phyloP scores from a whole-genome alignment of 805 yeast species.

The Metschnikowia anglica region DNA sequence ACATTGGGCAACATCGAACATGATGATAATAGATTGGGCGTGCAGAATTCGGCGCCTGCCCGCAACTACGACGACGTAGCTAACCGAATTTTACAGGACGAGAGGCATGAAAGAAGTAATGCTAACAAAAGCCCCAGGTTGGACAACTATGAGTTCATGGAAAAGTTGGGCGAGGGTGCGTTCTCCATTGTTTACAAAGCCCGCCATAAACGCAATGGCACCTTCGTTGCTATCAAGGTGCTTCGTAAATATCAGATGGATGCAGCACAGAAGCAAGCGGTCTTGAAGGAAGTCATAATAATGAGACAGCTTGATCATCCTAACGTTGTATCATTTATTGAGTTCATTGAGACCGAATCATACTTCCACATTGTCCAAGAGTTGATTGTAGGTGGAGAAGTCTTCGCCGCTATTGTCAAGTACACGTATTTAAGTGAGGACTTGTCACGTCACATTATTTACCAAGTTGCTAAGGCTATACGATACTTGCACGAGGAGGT shows the following conservation, averaged over 20 bases:
- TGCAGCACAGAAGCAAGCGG: conserved; percentile 51
- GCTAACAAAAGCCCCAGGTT: conserved; percentile 15
- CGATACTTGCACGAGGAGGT: conserved; percentile 61
- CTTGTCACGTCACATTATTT: conserved; percentile 67
- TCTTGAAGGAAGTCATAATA: conserved; percentile 69
- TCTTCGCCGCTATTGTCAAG: conserved; percentile 75
- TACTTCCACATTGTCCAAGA: conserved; percentile 68
- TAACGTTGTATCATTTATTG: conserved; percentile 57
- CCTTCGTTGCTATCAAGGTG: conserved; percentile 68
- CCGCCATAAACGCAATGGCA: conserved; percentile 43
- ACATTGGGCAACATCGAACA: conserved; percentile 4
- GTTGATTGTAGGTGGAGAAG: conserved; percentile 74
- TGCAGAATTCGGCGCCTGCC: neutral
- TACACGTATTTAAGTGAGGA: conserved; percentile 75
- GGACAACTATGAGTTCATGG: conserved; percentile 29
- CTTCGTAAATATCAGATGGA: conserved; percentile 61
- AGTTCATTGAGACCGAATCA: conserved; percentile 49
- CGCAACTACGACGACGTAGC: conserved; percentile 14
- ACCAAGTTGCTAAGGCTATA: conserved; percentile 69
- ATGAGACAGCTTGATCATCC: conserved; percentile 64
- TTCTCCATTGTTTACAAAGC: conserved; percentile 85
- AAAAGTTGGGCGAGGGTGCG: conserved; percentile 77
- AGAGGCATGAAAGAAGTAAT: conserved; percentile 7
- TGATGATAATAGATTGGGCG: conserved; percentile 4
- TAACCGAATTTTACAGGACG: conserved; percentile 16